Conservation (phyloP, 2,329 filamentous ascomycete species). For the Trichoderma brevicompactum region DNA sequence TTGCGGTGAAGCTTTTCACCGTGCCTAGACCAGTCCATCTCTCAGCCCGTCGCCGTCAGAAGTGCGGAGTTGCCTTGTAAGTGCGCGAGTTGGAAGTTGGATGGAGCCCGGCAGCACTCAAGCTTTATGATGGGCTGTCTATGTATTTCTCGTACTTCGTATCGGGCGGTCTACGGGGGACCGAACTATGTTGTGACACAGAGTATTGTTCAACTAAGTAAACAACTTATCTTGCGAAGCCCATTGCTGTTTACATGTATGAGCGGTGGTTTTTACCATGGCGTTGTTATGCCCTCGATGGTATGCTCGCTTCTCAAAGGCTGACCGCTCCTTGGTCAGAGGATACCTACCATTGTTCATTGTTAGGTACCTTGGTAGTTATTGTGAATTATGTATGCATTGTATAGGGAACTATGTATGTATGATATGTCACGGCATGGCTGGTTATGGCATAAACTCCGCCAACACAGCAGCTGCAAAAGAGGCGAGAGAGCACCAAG, state of each 20-base stretch:
- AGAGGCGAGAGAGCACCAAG: background rate
- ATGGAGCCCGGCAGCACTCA: background rate
- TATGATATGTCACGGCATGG: background rate
- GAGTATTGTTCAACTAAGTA: too few species aligned
- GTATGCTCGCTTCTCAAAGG: too few species aligned
- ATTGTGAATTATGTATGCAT: background rate
- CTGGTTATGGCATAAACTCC: background rate
- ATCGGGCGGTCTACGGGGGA: background rate
- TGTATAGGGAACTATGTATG: background rate
- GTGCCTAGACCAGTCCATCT: slow-evolving; percentile 25
- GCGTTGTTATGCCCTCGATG: too few species aligned
- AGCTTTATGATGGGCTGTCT: background rate
- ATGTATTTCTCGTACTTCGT: background rate
- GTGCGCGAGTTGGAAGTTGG: background rate
- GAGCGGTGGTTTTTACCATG: too few species aligned
- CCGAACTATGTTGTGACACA: too few species aligned
- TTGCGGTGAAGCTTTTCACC: slow-evolving; percentile 26
- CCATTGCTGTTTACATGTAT: background rate
- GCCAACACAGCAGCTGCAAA: background rate
- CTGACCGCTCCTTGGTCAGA: too few species aligned
- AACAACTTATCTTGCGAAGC: background rate
- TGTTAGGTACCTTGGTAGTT: too few species aligned
- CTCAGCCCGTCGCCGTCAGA: background rate
- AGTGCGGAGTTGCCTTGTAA: background rate
- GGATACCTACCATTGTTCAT: too few species aligned